phyloP scores from a whole-genome alignment of 1,139 yeast species.

The Nematodospora anomalae region DNA sequence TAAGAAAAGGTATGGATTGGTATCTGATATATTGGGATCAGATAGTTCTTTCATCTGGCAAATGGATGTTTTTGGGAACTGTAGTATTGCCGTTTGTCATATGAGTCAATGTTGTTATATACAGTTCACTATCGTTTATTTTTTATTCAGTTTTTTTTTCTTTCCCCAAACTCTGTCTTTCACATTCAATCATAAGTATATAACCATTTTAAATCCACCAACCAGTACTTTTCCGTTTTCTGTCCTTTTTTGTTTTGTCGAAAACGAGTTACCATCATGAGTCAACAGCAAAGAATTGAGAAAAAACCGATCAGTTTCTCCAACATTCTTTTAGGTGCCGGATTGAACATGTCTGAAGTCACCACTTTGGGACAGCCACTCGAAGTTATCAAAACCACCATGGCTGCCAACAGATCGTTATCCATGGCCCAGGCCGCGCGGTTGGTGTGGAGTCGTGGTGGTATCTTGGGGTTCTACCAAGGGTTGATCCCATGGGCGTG shows the following conservation, averaged over 20 bases:
- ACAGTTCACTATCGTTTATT: background rate
- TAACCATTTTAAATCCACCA: background rate
- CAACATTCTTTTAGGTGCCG: slow-evolving; percentile 91
- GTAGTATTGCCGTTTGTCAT: no score
- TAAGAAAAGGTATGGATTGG: no score
- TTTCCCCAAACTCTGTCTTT: background rate
- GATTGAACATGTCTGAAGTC: slow-evolving; percentile 86
- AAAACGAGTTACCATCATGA: background rate
- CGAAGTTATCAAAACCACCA: slow-evolving; percentile 93
- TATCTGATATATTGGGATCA: no score
- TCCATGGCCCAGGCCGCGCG: slow-evolving; percentile 65
- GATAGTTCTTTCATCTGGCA: no score
- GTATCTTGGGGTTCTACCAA: slow-evolving; percentile 87
- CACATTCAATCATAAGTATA: no score
- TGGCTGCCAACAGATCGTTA: slow-evolving; percentile 92
- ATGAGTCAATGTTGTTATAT: no score
- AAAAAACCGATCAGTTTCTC: slow-evolving; percentile 88
- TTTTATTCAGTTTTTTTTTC: no score
- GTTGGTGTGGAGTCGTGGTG: slow-evolving; percentile 92
- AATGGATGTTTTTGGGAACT: no score
- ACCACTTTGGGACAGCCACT: slow-evolving; percentile 95
- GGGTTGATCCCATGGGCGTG: slow-evolving; percentile 99
- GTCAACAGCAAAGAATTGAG: slow-evolving; percentile 35
- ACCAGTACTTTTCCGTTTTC: no score
- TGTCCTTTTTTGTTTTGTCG: background rate